Evolutionary conservation across 306 rosid genomes (phyloP).

Genomic region (Albizia julibrissin): DNA sequence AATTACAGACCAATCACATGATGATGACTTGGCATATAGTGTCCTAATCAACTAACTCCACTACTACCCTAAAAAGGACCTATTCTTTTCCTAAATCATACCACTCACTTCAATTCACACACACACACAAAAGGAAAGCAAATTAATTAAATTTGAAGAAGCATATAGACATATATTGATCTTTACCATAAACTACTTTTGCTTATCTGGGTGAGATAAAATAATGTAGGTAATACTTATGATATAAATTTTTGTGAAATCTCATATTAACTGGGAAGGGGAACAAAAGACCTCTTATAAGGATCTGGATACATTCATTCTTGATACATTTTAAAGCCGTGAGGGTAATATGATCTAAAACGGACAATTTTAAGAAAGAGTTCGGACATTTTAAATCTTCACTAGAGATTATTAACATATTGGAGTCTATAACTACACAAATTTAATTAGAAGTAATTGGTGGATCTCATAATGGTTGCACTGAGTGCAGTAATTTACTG

Average conservation of each 20-base stretch:
- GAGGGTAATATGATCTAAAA: too few species aligned
- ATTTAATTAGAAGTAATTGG: neutral
- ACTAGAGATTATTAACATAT: constrained; percentile 21
- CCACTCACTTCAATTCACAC: neutral
- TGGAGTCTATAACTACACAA: constrained; percentile 24
- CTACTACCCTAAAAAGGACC: constrained; percentile 34
- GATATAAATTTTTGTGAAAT: neutral
- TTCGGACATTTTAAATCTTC: neutral
- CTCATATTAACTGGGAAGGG: too few species aligned
- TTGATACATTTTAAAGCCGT: too few species aligned
- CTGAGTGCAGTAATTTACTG: constrained; percentile 34
- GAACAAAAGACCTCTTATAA: too few species aligned
- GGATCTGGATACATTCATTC: fast-evolving
- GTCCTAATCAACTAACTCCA: constrained; percentile 51
- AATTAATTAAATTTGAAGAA: neutral
- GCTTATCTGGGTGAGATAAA: neutral
- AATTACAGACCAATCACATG: constrained; percentile 37
- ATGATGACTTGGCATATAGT: constrained; percentile 39
- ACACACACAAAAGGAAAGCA: neutral
- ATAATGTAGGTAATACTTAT: neutral
- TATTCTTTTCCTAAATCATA: constrained; percentile 30
- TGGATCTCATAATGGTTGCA: constrained; percentile 30
- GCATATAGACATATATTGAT: neutral
- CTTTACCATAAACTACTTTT: neutral
- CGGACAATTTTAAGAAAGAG: too few species aligned